Conservation (phyloP, 179 eudicot species). For the Drosera spatulata region DNA sequence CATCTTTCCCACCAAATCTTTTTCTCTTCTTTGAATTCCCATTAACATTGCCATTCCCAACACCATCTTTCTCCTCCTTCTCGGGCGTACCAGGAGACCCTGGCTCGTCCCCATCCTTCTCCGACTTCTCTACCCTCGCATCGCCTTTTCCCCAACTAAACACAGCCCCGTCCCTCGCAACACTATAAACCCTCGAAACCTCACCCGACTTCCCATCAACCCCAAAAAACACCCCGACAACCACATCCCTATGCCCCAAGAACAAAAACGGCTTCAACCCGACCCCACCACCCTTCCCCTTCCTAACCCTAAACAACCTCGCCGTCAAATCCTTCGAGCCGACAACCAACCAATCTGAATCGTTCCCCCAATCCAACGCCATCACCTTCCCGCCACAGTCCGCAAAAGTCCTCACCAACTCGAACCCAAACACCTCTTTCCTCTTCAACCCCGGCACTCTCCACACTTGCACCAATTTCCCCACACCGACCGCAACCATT, state of each 20-base stretch:
- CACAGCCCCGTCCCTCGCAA: conserved; percentile 81
- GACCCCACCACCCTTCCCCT: conserved; percentile 4
- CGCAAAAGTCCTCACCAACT: conserved; percentile 64
- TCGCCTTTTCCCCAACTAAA: conserved; percentile 55
- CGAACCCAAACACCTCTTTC: conserved; percentile 80
- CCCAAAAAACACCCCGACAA: conserved; percentile 70
- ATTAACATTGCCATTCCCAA: conserved; percentile 7
- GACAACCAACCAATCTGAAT: conserved; percentile 45
- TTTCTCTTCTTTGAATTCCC: conserved; percentile 52
- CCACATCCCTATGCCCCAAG: conserved; percentile 72
- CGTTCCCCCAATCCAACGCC: conserved; percentile 69
- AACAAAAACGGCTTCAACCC: conserved; percentile 55
- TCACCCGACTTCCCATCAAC: conserved; percentile 42
- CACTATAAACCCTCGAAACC: conserved; percentile 45
- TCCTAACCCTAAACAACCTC: conserved; percentile 62
- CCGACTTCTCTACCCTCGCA: conserved; percentile 20
- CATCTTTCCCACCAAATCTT: conserved; percentile 27
- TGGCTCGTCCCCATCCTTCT: conserved; percentile 36
- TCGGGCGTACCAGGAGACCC: conserved; percentile 85
- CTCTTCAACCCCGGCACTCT: conserved; percentile 64
- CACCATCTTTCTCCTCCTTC: conserved; percentile 25
- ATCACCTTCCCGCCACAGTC: conserved; percentile 69
- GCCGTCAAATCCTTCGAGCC: conserved; percentile 86
- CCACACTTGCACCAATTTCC: conserved; percentile 83
- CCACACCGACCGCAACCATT: conserved; percentile 60